phyloP scores from a whole-genome alignment of 345 rosid species.

The Lumnitzera racemosa region DNA sequence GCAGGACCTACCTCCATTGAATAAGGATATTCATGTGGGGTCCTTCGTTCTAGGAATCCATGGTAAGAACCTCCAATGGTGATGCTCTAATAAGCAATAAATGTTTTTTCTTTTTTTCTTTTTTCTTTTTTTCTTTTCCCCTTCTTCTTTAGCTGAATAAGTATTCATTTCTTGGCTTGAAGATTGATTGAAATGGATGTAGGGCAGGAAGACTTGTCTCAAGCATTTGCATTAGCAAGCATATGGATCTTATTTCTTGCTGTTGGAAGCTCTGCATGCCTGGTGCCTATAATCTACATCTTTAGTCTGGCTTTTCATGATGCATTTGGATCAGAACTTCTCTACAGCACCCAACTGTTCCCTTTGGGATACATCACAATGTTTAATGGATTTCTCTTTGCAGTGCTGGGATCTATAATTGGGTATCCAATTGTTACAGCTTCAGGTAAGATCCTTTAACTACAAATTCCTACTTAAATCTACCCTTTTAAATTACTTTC shows the following conservation, averaged over 20 bases:
- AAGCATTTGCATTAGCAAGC: constrained; percentile 68
- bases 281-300: constrained; percentile 52
- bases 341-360: constrained; percentile 35
- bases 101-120: background rate
- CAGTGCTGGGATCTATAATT: constrained; percentile 49
- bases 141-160: too few relatives aligned
- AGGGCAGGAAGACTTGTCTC: constrained; percentile 99
- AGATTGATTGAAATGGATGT: constrained; percentile 70
- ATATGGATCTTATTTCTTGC: constrained; percentile 78
- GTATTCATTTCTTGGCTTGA: constrained; percentile 19
- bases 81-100: too few relatives aligned
- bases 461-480: too few relatives aligned
- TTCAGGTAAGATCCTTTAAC: constrained; percentile 43
- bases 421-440: constrained; percentile 80
- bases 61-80: too few relatives aligned
- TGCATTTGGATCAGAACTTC: constrained; percentile 29
- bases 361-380: constrained; percentile 40
- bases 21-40: too few relatives aligned
- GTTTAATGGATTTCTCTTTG: constrained; percentile 53
- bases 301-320: constrained; percentile 51
- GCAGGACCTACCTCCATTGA: too few relatives aligned
- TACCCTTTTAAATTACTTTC: too few relatives aligned
- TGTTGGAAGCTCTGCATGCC: constrained; percentile 53
- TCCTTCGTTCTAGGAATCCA: too few relatives aligned
- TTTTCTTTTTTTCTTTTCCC: constrained; percentile 4